Percentiles rank a stretch among this genome's conserved stretches.
phyloP scores from a whole-genome alignment of 2,329 filamentous ascomycete species.

The Aureobasidium subglaciale region DNA sequence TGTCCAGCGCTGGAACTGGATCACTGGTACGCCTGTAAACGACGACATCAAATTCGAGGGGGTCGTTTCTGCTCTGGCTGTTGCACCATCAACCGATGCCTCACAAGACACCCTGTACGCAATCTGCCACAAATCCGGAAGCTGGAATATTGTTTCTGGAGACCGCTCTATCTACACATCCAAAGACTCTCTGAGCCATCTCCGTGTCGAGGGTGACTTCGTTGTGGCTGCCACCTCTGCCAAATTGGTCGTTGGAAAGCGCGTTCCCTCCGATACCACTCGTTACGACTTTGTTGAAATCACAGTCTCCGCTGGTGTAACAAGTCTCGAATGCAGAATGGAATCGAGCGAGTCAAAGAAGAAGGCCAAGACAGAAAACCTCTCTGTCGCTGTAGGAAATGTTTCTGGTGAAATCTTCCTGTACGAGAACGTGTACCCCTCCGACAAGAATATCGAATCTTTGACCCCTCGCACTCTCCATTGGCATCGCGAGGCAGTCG shows the following conservation, averaged over 20 bases:
- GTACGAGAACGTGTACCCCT: constrained; percentile 49
- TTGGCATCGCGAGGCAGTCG: constrained; percentile 84
- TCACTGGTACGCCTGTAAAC: constrained; percentile 29
- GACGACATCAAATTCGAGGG: constrained; percentile 19
- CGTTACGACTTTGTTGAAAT: constrained; percentile 47
- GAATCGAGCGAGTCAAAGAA: constrained; percentile 25
- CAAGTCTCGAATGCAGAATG: constrained; percentile 56
- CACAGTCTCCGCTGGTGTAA: constrained; percentile 54
- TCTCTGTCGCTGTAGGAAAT: constrained; percentile 76
- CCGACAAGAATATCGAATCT: constrained; percentile 17
- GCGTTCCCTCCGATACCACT: constrained; percentile 23
- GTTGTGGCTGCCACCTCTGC: constrained; percentile 50
- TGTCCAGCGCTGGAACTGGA: constrained; percentile 55
- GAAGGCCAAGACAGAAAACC: constrained; percentile 33
- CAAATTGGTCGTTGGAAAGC: constrained; percentile 55
- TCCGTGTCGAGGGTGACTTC: constrained; percentile 44
- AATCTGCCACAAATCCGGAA: constrained; percentile 27
- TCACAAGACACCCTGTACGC: constrained; percentile 33
- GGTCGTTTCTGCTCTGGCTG: constrained; percentile 17
- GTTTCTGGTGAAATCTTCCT: constrained; percentile 68
- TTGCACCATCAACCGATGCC: constrained; percentile 26
- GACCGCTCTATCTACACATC: constrained; percentile 32
- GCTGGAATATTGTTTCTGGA: constrained; percentile 35
- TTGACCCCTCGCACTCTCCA: constrained; percentile 62
- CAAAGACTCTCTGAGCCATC: constrained; percentile 28